Percentiles rank a stretch among this genome's conserved stretches.
Evolutionary conservation across 2,329 filamentous ascomycete species (phyloP).

Genomic region (Fusarium heterosporum): DNA sequence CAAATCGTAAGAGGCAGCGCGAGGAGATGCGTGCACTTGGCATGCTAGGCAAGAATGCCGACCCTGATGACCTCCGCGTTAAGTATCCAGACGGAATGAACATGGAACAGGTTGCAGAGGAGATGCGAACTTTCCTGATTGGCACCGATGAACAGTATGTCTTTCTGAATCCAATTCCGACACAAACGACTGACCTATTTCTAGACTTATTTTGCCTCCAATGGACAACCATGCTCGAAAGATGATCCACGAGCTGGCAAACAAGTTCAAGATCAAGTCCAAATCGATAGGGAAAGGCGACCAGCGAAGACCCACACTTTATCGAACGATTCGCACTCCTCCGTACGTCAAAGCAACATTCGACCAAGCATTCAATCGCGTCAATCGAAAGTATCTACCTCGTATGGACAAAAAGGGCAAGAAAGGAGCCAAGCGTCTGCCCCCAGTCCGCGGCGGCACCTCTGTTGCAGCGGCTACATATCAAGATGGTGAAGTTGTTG

Average conservation of each 20-base stretch:
- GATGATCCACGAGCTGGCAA: constrained; percentile 82
- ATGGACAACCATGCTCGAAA: constrained; percentile 85
- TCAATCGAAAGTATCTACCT: constrained; percentile 67
- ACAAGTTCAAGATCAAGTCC: constrained; percentile 81
- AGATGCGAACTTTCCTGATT: constrained; percentile 78
- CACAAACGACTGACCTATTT: constrained; percentile 19
- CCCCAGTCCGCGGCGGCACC: constrained; percentile 43
- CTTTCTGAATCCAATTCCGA: neutral
- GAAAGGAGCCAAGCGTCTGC: constrained; percentile 45
- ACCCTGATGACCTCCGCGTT: constrained; percentile 69
- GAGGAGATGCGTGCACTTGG: constrained; percentile 75
- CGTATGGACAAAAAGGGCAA: constrained; percentile 59
- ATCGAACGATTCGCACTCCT: constrained; percentile 76
- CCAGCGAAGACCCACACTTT: constrained; percentile 79
- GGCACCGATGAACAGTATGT: constrained; percentile 71
- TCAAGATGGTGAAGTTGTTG: constrained; percentile 88
- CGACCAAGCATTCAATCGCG: constrained; percentile 49
- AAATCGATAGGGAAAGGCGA: constrained; percentile 82
- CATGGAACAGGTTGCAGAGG: constrained; percentile 75
- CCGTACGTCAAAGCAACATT: constrained; percentile 69
- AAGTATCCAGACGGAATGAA: constrained; percentile 81
- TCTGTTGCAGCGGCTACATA: constrained; percentile 60
- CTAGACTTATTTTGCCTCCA: constrained; percentile 79
- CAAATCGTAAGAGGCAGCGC: constrained; percentile 75
- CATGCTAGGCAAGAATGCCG: constrained; percentile 69